phyloP scores from a whole-genome alignment of 352 stramenopile genomes.

The Pythium sukuiense region DNA sequence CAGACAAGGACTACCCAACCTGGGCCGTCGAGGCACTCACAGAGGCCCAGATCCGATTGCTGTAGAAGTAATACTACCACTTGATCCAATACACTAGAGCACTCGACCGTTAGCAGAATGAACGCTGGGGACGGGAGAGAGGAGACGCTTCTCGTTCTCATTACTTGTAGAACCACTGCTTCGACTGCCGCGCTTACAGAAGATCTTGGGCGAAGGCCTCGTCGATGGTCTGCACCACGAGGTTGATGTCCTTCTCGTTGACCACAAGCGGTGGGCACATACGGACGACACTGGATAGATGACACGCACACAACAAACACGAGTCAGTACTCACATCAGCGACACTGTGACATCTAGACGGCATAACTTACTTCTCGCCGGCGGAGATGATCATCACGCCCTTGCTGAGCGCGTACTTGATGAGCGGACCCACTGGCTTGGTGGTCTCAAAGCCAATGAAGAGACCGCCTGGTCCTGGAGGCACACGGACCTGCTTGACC shows the following conservation, averaged over 20 bases:
- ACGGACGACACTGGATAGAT: constrained; percentile 56
- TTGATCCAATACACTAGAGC: background rate
- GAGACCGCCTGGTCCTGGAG: constrained; percentile 67
- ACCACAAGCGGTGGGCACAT: constrained; percentile 84
- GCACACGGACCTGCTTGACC: constrained; percentile 64
- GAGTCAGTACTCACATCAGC: constrained; percentile 2
- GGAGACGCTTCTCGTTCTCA: background rate
- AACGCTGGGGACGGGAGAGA: background rate
- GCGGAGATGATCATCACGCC: constrained; percentile 81
- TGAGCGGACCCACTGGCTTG: constrained; percentile 56
- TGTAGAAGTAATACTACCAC: constrained; percentile 8
- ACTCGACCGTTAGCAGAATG: background rate
- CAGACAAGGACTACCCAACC: constrained; percentile 44
- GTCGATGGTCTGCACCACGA: constrained; percentile 67
- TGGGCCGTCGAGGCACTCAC: constrained; percentile 74
- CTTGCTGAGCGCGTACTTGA: constrained; percentile 74
- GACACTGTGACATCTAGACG: background rate
- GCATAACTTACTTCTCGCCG: constrained; percentile 63
- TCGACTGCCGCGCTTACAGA: constrained; percentile 29
- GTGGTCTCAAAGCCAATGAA: constrained; percentile 80
- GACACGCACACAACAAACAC: constrained; percentile 9
- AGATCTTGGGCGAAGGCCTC: constrained; percentile 59
- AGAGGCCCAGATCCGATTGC: constrained; percentile 53
- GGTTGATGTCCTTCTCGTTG: constrained; percentile 77
- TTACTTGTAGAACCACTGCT: background rate